Evolutionary conservation across 2,329 filamentous ascomycete genomes (phyloP).

Genomic region (Truncatella angustata): DNA sequence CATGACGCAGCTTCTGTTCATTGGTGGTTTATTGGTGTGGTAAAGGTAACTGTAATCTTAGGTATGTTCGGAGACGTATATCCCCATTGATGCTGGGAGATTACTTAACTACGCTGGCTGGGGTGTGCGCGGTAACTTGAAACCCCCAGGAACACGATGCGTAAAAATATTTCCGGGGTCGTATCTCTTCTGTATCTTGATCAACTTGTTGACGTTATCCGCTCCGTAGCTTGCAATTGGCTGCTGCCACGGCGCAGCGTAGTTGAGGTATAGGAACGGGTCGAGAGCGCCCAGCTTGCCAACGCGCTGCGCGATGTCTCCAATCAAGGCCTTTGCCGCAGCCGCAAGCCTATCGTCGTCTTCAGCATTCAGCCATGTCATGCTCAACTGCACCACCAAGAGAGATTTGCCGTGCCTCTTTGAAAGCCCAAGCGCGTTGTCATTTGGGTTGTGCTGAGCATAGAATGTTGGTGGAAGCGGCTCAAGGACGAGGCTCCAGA

Average conservation of each 20-base stretch:
- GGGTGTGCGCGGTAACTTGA: too few relatives aligned
- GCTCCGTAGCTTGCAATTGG: constrained; percentile 18
- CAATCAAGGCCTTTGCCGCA: constrained; percentile 8
- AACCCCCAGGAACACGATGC: constrained; percentile 15
- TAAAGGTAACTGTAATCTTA: too few relatives aligned
- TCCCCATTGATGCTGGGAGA: too few relatives aligned
- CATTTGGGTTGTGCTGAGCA: background rate
- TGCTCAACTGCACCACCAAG: constrained; percentile 8
- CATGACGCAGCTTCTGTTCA: too few relatives aligned
- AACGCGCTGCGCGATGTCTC: constrained; percentile 9
- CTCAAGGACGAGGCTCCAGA: constrained; percentile 14
- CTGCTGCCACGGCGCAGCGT: constrained; percentile 18
- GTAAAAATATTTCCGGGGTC: constrained; percentile 17
- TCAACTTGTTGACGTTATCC: constrained; percentile 12
- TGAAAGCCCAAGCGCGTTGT: constrained; percentile 12
- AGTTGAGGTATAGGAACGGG: constrained; percentile 18
- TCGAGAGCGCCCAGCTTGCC: constrained; percentile 14
- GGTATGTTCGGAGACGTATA: too few relatives aligned
- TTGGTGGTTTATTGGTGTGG: too few relatives aligned
- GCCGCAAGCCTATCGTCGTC: constrained; percentile 11
- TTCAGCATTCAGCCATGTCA: constrained; percentile 2
- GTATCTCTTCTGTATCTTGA: constrained; percentile 5
- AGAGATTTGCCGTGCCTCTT: constrained; percentile 7
- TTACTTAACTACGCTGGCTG: too few relatives aligned
- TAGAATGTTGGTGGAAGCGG: constrained; percentile 18